Conservation (phyloP, 441 rosid species). For the Cnidoscolus chayamansa region DNA sequence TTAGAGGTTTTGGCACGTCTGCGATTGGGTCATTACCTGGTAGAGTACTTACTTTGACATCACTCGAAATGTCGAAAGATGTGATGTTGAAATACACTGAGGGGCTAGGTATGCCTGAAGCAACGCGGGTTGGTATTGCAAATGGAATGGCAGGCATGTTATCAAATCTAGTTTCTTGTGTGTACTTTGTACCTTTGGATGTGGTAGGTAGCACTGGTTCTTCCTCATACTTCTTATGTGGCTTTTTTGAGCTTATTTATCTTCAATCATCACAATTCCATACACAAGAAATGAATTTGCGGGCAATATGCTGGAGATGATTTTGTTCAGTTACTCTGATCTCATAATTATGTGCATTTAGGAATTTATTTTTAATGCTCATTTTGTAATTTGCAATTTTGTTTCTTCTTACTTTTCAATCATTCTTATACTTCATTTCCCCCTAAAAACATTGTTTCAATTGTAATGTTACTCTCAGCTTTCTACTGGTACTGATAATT, state of each 20-base stretch:
- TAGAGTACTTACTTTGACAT: conserved; percentile 51
- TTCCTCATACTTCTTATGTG: background rate
- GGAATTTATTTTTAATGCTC: no score
- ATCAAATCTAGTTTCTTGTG: conserved; percentile 55
- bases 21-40: conserved; percentile 60
- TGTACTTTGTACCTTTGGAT: conserved; percentile 57
- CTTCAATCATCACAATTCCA: conserved; percentile 48
- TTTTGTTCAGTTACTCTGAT: no score
- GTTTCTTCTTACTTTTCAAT: no score
- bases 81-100: conserved; percentile 41
- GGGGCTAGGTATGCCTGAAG: conserved; percentile 42
- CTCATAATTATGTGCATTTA: no score
- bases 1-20: conserved; percentile 58
- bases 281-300: background rate
- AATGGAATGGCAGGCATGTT: conserved; percentile 65
- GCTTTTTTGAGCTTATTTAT: conserved; percentile 22
- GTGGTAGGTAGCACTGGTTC: conserved; percentile 42
- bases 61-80: conserved; percentile 60
- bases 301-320: no score
- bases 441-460: no score
- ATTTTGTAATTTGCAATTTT: no score
- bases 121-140: conserved; percentile 52
- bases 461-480: no score
- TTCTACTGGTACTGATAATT: no score
- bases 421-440: no score